Evolutionary conservation across 139 green algal genomes (phyloP), one percentile per base, ranked within the genome.

Genomic region (Microglena sp.): DNA sequence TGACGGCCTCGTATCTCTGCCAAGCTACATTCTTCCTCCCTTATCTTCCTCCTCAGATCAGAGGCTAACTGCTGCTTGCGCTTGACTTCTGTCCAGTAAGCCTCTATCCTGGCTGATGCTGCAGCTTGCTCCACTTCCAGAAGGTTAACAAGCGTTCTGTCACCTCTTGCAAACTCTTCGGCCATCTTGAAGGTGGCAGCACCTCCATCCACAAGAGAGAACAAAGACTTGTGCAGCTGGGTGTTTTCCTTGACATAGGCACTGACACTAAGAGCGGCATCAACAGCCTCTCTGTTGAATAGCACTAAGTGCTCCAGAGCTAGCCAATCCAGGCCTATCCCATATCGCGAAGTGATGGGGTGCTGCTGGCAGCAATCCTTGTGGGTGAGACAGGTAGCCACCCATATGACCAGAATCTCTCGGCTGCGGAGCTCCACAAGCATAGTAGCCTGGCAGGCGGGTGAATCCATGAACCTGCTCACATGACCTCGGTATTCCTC

Each of bases 221-320:
- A 82, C 2, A 74, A 4, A 31, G 60, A 6, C 0, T 28, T 3
- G n/a, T n/a, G n/a, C n/a, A n/a, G n/a, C n/a, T n/a, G n/a, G n/a
- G n/a, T n/a, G n/a, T n/a, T n/a, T n/a, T n/a, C n/a, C 26, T 65
- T 45, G 27, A 84, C 45, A 60, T 84, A 86, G 22, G 59, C 67
- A n/a, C 43, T 60, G 30, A 86, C 80, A 24, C 18, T 55, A 26
- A 77, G 68, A 2, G 68, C 46, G 4, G 74, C 70, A 45, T 77
- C 64, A 24, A 55, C 43, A 1, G 79, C 76, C 0, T 36, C 5
- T 0, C 45, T 27, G 58, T 80, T 68, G 0, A 33, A 59, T 26
- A 86, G 79, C 66, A 80, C 62, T 29, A 86, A 59, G 50, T 86
- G 80, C 45, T 59, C 36, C 45, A 86, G 62, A 24, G 78, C 73